Conservation (phyloP, 148 eudicot species). For the Tetragonia tetragonoides region DNA sequence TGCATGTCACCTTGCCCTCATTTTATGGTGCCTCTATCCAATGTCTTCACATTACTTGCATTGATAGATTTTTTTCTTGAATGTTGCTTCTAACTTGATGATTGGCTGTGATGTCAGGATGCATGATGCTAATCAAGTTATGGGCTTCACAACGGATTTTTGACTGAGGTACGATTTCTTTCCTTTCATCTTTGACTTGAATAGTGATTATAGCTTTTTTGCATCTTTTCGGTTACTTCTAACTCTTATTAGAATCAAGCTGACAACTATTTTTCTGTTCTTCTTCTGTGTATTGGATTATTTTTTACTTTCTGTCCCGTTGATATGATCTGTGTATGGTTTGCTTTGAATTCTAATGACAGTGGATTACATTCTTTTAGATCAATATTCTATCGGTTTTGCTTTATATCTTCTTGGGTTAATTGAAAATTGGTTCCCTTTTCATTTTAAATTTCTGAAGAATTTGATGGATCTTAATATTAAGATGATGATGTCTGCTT, state of each 20-base stretch:
- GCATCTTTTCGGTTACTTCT: background rate
- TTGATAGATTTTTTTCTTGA: background rate
- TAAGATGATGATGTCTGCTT: background rate
- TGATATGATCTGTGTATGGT: background rate
- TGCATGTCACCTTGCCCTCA: background rate
- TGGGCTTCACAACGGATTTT: background rate
- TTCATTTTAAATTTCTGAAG: background rate
- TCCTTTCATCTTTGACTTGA: background rate
- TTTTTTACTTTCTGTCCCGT: background rate
- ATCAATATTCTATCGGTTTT: background rate
- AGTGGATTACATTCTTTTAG: no score
- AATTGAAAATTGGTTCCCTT: background rate
- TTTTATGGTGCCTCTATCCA: background rate
- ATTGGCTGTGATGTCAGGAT: conserved; percentile 4
- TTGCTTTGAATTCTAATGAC: background rate
- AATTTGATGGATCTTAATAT: background rate
- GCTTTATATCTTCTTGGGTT: no score
- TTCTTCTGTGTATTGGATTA: background rate
- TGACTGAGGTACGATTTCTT: background rate
- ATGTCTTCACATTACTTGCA: background rate
- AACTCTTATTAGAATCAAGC: background rate
- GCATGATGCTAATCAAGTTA: conserved; percentile 9
- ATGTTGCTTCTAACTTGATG: conserved; percentile 12
- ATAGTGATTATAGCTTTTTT: background rate
- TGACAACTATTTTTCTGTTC: background rate